Conservation (phyloP, 345 rosid genomes). For the Melaleuca quinquenervia region DNA sequence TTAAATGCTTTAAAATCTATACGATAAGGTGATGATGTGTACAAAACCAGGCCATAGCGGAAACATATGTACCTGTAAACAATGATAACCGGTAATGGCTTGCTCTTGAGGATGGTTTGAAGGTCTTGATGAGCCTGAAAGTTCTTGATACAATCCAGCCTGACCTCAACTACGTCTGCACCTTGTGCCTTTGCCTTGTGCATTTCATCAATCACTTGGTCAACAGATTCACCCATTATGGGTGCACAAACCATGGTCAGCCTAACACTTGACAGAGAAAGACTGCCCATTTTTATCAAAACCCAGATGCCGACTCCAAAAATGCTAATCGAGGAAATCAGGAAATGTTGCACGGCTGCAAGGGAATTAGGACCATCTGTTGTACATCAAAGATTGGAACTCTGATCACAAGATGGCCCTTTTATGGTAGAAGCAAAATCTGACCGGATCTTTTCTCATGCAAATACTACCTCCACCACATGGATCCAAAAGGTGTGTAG, state of each 20-base stretch:
- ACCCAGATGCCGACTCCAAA: background rate
- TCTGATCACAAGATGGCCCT: background rate
- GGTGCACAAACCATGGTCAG: constrained; percentile 3
- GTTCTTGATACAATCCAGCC: constrained; percentile 31
- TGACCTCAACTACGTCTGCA: constrained; percentile 40
- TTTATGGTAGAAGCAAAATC: background rate
- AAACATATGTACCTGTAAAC: constrained; percentile 21
- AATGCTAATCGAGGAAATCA: background rate
- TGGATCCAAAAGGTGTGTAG: background rate
- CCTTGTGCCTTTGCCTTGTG: constrained; percentile 30
- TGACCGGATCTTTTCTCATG: background rate
- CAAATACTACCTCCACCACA: background rate
- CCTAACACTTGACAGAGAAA: background rate
- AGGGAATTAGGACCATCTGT: background rate
- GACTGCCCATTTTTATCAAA: background rate
- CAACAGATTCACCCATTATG: constrained; percentile 3
- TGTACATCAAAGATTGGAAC: background rate
- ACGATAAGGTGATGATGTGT: background rate
- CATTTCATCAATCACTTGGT: constrained; percentile 1
- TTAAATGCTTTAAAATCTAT: background rate
- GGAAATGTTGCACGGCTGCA: background rate
- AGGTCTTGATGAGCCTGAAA: constrained; percentile 33
- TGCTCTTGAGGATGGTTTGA: constrained; percentile 21
- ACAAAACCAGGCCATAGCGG: background rate
- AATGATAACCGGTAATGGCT: constrained; percentile 36